Evolutionary conservation across 2,329 filamentous ascomycete species (phyloP).

Genomic region (Cryphonectria naterciae): DNA sequence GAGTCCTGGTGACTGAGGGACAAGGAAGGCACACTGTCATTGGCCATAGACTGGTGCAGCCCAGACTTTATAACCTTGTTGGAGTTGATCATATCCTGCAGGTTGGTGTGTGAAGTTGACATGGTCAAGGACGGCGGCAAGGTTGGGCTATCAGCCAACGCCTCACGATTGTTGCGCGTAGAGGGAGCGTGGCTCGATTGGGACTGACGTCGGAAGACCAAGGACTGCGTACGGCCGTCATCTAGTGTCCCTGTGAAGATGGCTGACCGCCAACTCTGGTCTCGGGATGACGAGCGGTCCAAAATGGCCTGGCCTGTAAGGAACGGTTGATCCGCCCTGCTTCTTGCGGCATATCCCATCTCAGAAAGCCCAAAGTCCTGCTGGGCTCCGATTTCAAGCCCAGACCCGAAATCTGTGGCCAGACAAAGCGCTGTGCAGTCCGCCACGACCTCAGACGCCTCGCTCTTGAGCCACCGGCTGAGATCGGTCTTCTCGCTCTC

Average conservation of each 20-base stretch:
- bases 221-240: conserved; percentile 46
- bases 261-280: conserved; percentile 51
- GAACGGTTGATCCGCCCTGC: conserved; percentile 43
- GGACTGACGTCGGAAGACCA: conserved; percentile 48
- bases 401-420: conserved; percentile 33
- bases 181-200: conserved; percentile 56
- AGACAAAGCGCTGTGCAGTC: conserved; percentile 74
- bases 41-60: conserved; percentile 58
- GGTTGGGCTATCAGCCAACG: conserved; percentile 63
- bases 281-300: conserved; percentile 28
- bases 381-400: conserved; percentile 25
- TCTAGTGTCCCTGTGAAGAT: conserved; percentile 15
- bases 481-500: conserved; percentile 79
- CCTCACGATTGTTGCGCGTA: conserved; percentile 50
- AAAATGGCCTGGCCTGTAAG: conserved; percentile 41
- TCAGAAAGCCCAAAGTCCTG: conserved; percentile 25
- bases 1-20: conserved; percentile 55
- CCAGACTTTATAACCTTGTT: conserved; percentile 62
- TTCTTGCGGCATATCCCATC: conserved; percentile 25
- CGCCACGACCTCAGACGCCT: conserved; percentile 78
- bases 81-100: conserved; percentile 64
- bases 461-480: conserved; percentile 78
- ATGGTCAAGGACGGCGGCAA: conserved; percentile 54
- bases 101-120: conserved; percentile 57
- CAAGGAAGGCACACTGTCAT: conserved; percentile 62